Evolutionary conservation across 2,329 filamentous ascomycete genomes (phyloP), one percentile per base, ranked within the genome.

Genomic region (Colletotrichum cuscutae): DNA sequence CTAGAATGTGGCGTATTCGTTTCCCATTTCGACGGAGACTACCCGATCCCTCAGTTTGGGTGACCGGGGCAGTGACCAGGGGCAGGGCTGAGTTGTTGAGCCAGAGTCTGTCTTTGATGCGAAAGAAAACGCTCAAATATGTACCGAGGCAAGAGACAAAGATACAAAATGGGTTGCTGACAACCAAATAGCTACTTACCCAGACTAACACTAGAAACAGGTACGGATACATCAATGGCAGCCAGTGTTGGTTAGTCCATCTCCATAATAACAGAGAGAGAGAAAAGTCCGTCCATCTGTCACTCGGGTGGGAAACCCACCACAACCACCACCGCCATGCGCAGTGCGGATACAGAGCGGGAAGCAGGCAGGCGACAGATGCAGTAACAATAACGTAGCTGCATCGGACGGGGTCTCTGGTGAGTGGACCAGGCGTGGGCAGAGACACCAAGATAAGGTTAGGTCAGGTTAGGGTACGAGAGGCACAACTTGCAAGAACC

Each of bases 401-500:
- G 59, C 70, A 59, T 35, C 52, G 30, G 24, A 24, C 7, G 26
- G 59, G 22, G 28, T 15, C 42, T 54, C 30, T 54, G 52, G 12
- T 13, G 30, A 60, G 65, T 72, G 59, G 65, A 56, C 42, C 59
- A 35, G 65, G 53, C 42, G 46, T 60, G 53, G 32, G 28, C 12
- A 19, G 59, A 64, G 30, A 49, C n/a, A 64, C 37, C 30, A 63
- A 69, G 69, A 53, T 69, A 63, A 72, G 65, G 64, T 67, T 68
- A 63, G 65, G 64, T 62, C 58, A 68, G 69, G 68, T 60, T 71
- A 71, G 57, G 69, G 65, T 63, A 60, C 62, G 19, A 30, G 19
- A 65, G 42, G 24, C 24, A 35, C 22, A 4, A 22, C 6, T 12
- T n/a, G 22, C 26, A 54, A 53, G 19, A 8, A 54, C 30, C 24